Conservation (phyloP, 306 rosid species). For the Medicago arabica region DNA sequence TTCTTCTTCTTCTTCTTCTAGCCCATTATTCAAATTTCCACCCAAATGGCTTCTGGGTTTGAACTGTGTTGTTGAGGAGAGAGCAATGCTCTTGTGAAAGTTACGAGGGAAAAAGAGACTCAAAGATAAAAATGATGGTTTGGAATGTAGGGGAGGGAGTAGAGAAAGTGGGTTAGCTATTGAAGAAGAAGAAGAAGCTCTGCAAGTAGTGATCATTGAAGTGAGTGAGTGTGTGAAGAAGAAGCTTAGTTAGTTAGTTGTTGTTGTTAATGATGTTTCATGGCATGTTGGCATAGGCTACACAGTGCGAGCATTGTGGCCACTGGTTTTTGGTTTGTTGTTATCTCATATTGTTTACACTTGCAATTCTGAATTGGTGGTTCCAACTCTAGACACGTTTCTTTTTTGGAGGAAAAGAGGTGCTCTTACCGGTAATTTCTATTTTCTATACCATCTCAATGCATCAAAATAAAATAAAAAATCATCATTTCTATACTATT, state of each 20-base stretch:
- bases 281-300: slow-evolving; percentile 4
- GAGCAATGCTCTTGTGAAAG: slow-evolving; percentile 42
- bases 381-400: slow-evolving; percentile 34
- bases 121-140: slow-evolving; percentile 37
- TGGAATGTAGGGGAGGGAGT: slow-evolving; percentile 24
- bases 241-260: not conserved
- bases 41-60: slow-evolving; percentile 45
- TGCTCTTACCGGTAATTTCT: no score
- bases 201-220: slow-evolving; percentile 62
- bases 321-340: slow-evolving; percentile 40
- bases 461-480: no score
- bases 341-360: not conserved
- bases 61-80: slow-evolving; percentile 49
- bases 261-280: not conserved
- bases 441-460: no score
- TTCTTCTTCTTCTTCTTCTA: slow-evolving; percentile 7
- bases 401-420: not conserved
- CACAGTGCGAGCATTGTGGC: slow-evolving; percentile 15
- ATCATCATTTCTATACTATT: no score
- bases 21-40: not conserved
- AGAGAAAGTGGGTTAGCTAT: slow-evolving; percentile 43
- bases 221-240: slow-evolving; percentile 4
- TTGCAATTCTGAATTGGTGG: slow-evolving; percentile 33
- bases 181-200: slow-evolving; percentile 49
- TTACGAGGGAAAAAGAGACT: slow-evolving; percentile 29